Evolutionary conservation across 805 yeast genomes (phyloP), one percentile per base, ranked within the genome.

Genomic region (Tetrapisispora nanseiensis): DNA sequence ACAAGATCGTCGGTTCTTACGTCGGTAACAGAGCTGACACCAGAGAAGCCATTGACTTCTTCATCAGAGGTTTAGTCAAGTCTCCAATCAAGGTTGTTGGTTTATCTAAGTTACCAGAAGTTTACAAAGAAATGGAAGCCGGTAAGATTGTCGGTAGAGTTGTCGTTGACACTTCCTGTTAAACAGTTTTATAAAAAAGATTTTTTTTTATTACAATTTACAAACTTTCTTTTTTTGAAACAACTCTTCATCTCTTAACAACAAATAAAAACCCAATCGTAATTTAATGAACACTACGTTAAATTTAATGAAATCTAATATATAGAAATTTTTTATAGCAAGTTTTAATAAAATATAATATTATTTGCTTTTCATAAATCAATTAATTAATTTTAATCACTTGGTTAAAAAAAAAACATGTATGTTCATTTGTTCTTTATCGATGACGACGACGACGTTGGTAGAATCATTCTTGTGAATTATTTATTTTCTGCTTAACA

Each of bases 101-200:
- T 45, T 72, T 85, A 55, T 76, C 86, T 45, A 78, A 78, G 57
- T 71, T 84, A 55, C 77, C 83, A 51, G 64, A 62, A 44, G 81
- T 86, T 49, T 86, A 74, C 70, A 72, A 77, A 52, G 71, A 76
- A 63, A 86, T 86, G 95, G 82, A 74, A 66, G 72, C 78, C 67
- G 94, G 94, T 58, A 76, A 82, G 71, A 80, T 86, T 59, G 75
- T 80, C 52, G 95, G 95, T 62, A 77, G 95, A 69, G 80, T 80
- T 65, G 95, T 86, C 46, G 80, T 86, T 55, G 95, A 86, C 73
- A 78, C 82, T 41, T 63, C 71, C 46, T 75, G 78, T 63, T 81
- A 69, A 67, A 36, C 50, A 7, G 51, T 48, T 24, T 41, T 31
- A n/a, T 8, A 29, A 29, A 29, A 29, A 15, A 23, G 8, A 2